Evolutionary conservation across 768 basidiomycete genomes (phyloP).

Genomic region (Tylopilus sp.): DNA sequence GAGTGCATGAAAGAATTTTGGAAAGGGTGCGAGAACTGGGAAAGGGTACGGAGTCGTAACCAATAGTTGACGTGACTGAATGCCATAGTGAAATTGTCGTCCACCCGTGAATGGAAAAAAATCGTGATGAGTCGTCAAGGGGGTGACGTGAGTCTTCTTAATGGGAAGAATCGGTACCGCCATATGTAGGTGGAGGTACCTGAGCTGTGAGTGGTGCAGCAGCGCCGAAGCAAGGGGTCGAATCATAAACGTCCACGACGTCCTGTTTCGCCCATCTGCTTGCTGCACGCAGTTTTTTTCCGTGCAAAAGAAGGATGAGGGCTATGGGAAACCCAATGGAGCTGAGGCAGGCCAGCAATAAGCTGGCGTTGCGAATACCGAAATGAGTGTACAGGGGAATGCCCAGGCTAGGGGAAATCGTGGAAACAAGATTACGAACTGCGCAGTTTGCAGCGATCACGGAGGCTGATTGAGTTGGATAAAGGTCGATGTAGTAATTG

Average conservation of each 20-base stretch:
- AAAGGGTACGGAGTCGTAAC: not conserved
- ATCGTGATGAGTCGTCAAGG: not conserved
- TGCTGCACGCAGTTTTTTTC: constrained; percentile 11
- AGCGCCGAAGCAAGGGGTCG: not conserved
- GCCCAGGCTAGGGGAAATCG: constrained; percentile 19
- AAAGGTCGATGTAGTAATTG: constrained; percentile 25
- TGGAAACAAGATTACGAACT: constrained; percentile 12
- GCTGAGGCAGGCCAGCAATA: constrained; percentile 21
- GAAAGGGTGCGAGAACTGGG: not conserved
- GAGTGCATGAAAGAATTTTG: no score
- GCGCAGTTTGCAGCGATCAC: constrained; percentile 23
- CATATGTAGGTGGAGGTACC: no score
- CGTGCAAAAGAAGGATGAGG: constrained; percentile 13
- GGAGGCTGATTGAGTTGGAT: constrained; percentile 22
- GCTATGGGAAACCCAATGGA: constrained; percentile 18
- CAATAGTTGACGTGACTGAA: not conserved
- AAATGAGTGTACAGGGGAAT: constrained; percentile 15
- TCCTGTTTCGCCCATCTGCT: constrained; percentile 23
- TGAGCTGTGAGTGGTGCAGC: constrained; percentile 8
- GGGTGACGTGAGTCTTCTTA: not conserved
- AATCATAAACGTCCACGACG: not conserved
- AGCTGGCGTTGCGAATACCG: constrained; percentile 17
- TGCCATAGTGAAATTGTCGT: no score
- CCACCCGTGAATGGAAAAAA: not conserved
- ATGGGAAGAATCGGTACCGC: not conserved